Evolutionary conservation across 2,329 filamentous ascomycete genomes (phyloP).

Genomic region (Cercospora beticola): DNA sequence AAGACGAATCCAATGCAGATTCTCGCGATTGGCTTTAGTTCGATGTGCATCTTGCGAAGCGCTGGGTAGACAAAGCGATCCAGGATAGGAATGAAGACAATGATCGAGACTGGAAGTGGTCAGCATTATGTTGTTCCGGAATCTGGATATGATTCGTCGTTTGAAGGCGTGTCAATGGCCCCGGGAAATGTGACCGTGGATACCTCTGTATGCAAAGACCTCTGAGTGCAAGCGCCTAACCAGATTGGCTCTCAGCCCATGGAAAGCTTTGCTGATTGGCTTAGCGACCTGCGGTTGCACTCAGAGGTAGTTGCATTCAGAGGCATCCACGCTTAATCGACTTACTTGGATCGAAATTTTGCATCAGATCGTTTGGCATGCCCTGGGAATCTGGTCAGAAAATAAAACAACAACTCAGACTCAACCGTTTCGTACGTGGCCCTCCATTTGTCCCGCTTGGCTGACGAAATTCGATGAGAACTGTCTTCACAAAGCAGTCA

Average conservation of each 20-base stretch:
- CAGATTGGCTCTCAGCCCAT: too few relatives aligned
- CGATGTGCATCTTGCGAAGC: conserved; percentile 44
- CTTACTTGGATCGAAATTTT: conserved; percentile 46
- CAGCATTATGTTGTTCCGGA: too few relatives aligned
- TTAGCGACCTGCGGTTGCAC: too few relatives aligned
- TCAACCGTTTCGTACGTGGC: conserved; percentile 31
- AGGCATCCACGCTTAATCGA: neutral
- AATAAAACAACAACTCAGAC: neutral
- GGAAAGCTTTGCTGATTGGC: too few relatives aligned
- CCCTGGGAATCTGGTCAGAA: conserved; percentile 15
- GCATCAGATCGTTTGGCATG: conserved; percentile 51
- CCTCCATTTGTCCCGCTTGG: conserved; percentile 49
- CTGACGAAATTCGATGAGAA: conserved; percentile 50
- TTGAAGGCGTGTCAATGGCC: too few relatives aligned
- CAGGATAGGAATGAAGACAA: conserved; percentile 49
- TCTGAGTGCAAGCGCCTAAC: too few relatives aligned
- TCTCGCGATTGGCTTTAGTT: conserved; percentile 52
- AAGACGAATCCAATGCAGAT: conserved; percentile 56
- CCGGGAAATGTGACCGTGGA: too few relatives aligned
- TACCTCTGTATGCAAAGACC: too few relatives aligned
- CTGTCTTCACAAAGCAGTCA: conserved; percentile 3
- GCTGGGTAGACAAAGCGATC: conserved; percentile 49
- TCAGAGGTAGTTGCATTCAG: too few relatives aligned
- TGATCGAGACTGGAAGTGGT: conserved; percentile 39
- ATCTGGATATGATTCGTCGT: too few relatives aligned